These are phyloP conservation scores for Populus davidiana DNA, from an alignment of 345 rosid genomes.

Conservation along the genomic window DNA sequence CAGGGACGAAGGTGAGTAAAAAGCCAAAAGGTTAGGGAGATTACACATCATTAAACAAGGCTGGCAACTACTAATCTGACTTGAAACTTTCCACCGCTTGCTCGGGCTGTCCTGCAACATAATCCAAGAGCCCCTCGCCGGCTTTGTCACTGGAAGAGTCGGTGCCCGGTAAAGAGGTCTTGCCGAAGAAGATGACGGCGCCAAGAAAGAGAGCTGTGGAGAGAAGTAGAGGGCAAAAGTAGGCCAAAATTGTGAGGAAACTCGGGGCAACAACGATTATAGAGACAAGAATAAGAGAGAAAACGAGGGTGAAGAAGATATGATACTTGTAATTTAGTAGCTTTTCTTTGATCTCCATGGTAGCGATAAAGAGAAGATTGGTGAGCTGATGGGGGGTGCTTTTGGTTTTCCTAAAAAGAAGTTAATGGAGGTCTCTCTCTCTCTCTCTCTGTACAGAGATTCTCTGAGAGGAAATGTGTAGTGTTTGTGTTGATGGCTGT, in stretches of 20 bases:
- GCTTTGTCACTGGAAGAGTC: constrained; percentile 39
- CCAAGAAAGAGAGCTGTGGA: constrained; percentile 84
- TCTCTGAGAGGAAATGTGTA: constrained; percentile 13
- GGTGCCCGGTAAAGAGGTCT: constrained; percentile 36
- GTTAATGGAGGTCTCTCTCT: neutral
- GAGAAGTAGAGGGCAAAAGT: constrained; percentile 87
- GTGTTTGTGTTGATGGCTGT: neutral
- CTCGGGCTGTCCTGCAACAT: constrained; percentile 72
- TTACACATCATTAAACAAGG: neutral
- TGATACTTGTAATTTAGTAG: constrained; percentile 59
- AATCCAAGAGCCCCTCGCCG: constrained; percentile 67
- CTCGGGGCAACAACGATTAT: constrained; percentile 61
- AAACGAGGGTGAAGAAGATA: constrained; percentile 33
- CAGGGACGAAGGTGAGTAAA: neutral
- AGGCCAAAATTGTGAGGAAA: constrained; percentile 62
- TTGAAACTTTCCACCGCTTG: constrained; percentile 22
- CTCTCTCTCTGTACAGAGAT: constrained; percentile 23
- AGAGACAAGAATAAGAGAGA: constrained; percentile 27
- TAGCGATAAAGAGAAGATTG: neutral
- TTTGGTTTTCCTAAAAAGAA: neutral
- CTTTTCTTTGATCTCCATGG: constrained; percentile 65
- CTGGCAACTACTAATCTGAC: constrained; percentile 1
- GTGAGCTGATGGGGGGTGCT: neutral
- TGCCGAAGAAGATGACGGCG: constrained; percentile 63
- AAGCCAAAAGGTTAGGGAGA: neutral